phyloP scores from a whole-genome alignment of 441 rosid genomes.

The Pelargonium myrrhifolium region DNA sequence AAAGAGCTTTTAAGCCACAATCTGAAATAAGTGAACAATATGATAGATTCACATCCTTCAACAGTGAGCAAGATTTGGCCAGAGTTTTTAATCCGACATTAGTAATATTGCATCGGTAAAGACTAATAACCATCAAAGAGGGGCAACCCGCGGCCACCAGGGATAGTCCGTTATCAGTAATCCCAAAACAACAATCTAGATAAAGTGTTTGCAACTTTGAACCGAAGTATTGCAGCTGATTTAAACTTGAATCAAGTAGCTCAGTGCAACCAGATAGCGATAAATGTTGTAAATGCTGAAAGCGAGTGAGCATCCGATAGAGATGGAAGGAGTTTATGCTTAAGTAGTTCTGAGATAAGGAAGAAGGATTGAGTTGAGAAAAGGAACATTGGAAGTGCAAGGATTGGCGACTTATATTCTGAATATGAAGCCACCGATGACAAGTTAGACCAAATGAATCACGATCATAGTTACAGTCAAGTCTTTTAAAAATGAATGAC shows the following conservation, averaged over 20 bases:
- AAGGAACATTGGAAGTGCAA: constrained; percentile 56
- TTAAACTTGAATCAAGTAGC: constrained; percentile 49
- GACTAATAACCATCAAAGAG: constrained; percentile 42
- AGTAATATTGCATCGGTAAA: constrained; percentile 53
- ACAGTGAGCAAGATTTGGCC: constrained; percentile 36
- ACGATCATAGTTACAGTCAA: constrained; percentile 33
- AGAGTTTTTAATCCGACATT: constrained; percentile 52
- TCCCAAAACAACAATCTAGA: constrained; percentile 62
- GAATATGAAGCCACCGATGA: constrained; percentile 55
- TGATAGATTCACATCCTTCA: constrained; percentile 52
- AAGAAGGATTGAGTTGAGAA: constrained; percentile 20
- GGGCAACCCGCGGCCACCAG: constrained; percentile 49
- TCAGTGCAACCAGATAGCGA: constrained; percentile 63
- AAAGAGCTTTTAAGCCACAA: constrained; percentile 42
- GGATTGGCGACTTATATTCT: constrained; percentile 46
- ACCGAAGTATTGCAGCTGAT: constrained; percentile 39
- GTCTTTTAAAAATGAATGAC: constrained; percentile 40
- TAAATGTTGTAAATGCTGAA: constrained; percentile 47
- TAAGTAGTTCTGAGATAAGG: constrained; percentile 29
- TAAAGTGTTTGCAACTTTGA: constrained; percentile 40
- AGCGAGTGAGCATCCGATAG: constrained; percentile 53
- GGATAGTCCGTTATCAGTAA: constrained; percentile 54
- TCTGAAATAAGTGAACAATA: constrained; percentile 53
- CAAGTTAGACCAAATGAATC: constrained; percentile 74
- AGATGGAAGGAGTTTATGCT: constrained; percentile 41